These are phyloP conservation scores for Teratosphaeria pseudoeucalypti DNA, from an alignment of 2,329 filamentous ascomycete species.

Conservation along the genomic window DNA sequence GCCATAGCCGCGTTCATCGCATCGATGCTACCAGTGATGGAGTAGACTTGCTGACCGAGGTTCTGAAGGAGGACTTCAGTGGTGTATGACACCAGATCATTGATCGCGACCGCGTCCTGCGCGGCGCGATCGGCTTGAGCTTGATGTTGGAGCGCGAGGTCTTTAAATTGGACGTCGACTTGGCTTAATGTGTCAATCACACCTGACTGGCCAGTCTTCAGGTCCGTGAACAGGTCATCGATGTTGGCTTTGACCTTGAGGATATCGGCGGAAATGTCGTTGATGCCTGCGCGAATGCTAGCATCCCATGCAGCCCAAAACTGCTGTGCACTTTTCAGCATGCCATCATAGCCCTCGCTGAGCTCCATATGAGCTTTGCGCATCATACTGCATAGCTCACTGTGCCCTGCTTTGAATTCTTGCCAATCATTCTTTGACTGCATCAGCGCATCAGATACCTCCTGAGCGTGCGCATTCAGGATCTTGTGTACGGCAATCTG, in stretches of 20 bases:
- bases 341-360: conserved; percentile 6
- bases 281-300: background rate
- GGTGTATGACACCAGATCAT: background rate
- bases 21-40: background rate
- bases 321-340: background rate
- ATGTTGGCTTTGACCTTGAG: background rate
- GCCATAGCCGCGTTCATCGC: background rate
- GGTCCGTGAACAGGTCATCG: background rate
- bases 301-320: conserved; percentile 4
- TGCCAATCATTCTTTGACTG: conserved; percentile 8
- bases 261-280: background rate
- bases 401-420: conserved; percentile 4
- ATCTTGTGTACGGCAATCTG: conserved; percentile 11
- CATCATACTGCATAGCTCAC: conserved; percentile 5
- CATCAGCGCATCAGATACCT: conserved; percentile 2
- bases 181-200: background rate
- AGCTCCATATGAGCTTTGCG: conserved; percentile 10
- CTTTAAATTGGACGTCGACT: background rate
- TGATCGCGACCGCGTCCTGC: background rate
- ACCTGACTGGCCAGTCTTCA: background rate
- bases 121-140: background rate
- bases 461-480: background rate
- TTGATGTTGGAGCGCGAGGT: background rate
- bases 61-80: background rate
- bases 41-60: background rate